Conservation (phyloP, 108 stramenopile genomes). For the Ochromonas danica region DNA sequence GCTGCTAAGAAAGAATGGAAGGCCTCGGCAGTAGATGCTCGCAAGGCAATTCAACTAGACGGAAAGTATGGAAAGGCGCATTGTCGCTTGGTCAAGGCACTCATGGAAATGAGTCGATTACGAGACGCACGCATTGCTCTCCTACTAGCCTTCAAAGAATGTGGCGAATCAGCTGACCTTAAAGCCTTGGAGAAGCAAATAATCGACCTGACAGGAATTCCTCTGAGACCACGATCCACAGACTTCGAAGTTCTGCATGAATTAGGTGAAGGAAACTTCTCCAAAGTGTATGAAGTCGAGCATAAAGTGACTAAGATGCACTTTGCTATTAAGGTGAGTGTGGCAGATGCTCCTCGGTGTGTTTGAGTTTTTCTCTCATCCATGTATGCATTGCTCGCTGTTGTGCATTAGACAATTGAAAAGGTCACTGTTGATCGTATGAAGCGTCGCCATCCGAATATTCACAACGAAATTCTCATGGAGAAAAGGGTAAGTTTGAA, state of each 20-base stretch:
- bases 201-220: background rate
- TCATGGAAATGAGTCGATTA: background rate
- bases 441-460: constrained; percentile 83
- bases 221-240: constrained; percentile 8
- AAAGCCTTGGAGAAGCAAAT: constrained; percentile 24
- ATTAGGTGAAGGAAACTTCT: constrained; percentile 76
- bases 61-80: constrained; percentile 24
- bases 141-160: constrained; percentile 28
- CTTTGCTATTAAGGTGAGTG: constrained; percentile 83
- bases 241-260: constrained; percentile 33
- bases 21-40: background rate
- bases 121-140: background rate
- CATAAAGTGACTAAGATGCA: constrained; percentile 75
- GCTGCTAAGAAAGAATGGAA: constrained; percentile 5
- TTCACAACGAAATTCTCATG: constrained; percentile 94
- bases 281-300: constrained; percentile 67
- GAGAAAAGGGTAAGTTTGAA: constrained; percentile 72
- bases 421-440: constrained; percentile 81
- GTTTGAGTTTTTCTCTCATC: background rate
- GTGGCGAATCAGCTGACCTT: constrained; percentile 1
- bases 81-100: background rate
- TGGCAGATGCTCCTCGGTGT: background rate
- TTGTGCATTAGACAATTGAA: constrained; percentile 58
- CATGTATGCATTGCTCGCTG: background rate
- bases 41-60: background rate